Conservation (phyloP, 2,329 filamentous ascomycete species). For the Phialophora expanda region DNA sequence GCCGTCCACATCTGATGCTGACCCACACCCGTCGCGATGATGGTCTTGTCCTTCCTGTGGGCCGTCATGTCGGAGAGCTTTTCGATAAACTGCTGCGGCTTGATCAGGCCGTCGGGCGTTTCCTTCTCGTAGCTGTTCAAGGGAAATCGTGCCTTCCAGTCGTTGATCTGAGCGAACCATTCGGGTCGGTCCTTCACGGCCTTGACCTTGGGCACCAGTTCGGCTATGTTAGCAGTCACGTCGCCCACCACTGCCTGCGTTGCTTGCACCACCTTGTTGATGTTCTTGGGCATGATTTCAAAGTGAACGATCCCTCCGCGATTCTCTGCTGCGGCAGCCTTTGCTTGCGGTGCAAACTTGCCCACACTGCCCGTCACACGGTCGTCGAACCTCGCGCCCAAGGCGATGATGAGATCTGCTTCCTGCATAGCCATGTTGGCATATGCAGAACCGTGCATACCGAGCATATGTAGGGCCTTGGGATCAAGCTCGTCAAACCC, state of each 20-base stretch:
- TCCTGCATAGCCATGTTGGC: slow-evolving; percentile 99
- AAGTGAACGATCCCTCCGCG: slow-evolving; percentile 97
- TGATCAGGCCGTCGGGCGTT: slow-evolving; percentile 78
- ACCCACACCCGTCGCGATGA: slow-evolving; percentile 92
- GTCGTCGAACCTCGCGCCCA: slow-evolving; percentile 94
- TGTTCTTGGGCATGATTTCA: slow-evolving; percentile 99
- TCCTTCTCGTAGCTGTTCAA: slow-evolving; percentile 80
- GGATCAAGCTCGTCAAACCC: slow-evolving; percentile 90
- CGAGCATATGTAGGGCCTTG: slow-evolving; percentile 96
- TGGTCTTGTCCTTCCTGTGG: slow-evolving; percentile 77
- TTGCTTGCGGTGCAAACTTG: slow-evolving; percentile 89
- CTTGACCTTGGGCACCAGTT: slow-evolving; percentile 75
- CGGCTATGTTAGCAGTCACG: slow-evolving; percentile 76
- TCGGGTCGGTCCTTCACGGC: slow-evolving; percentile 70
- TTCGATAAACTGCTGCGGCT: slow-evolving; percentile 91
- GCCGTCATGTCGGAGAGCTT: slow-evolving; percentile 84
- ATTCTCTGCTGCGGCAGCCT: slow-evolving; percentile 79
- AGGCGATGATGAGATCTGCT: slow-evolving; percentile 91
- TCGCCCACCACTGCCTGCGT: slow-evolving; percentile 96
- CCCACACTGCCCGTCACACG: slow-evolving; percentile 81
- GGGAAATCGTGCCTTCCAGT: slow-evolving; percentile 92
- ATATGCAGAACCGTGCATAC: slow-evolving; percentile 96
- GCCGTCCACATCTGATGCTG: slow-evolving; percentile 99
- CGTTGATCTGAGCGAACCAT: slow-evolving; percentile 88
- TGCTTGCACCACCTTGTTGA: slow-evolving; percentile 98